A percentile compares a stretch with the other conserved stretches of the same genome.
Evolutionary conservation across 257 asterid genomes (phyloP).

Genomic region (Nicotiana knightiana): DNA sequence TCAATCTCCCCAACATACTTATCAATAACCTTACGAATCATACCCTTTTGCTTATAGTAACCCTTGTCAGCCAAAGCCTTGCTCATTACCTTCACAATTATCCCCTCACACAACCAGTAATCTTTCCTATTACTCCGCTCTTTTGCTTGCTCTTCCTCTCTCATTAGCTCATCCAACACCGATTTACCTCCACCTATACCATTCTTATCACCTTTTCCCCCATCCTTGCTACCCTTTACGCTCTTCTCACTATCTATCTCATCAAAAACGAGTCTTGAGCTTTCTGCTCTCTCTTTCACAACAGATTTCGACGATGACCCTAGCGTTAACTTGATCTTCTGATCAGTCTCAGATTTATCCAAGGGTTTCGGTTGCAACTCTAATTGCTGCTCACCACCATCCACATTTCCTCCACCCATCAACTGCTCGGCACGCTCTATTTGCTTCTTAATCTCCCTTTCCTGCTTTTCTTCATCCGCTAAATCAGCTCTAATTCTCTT

Average conservation of each 20-base stretch:
- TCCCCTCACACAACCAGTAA: constrained; percentile 86
- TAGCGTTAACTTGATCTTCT: constrained; percentile 54
- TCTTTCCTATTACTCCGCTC: constrained; percentile 85
- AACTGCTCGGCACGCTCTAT: constrained; percentile 80
- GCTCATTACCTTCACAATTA: constrained; percentile 85
- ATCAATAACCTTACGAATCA: constrained; percentile 68
- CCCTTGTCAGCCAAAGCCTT: constrained; percentile 75
- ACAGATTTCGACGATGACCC: constrained; percentile 36
- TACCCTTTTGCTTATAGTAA: constrained; percentile 86
- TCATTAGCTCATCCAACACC: constrained; percentile 73
- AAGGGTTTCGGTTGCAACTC: constrained; percentile 30
- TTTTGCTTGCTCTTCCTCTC: constrained; percentile 76
- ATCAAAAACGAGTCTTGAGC: constrained; percentile 45
- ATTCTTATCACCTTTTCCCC: constrained; percentile 10
- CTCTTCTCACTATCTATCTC: constrained; percentile 40
- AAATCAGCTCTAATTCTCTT: constrained; percentile 72
- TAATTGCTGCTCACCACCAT: constrained; percentile 20
- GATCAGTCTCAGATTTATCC: constrained; percentile 51
- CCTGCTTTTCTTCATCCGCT: constrained; percentile 88
- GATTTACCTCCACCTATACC: constrained; percentile 30
- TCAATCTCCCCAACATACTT: constrained; percentile 85
- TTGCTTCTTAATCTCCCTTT: constrained; percentile 75
- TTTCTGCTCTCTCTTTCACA: constrained; percentile 38
- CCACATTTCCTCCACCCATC: constrained; percentile 20
- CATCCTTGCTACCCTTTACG: constrained; percentile 33